Evolutionary conservation across 805 yeast species (phyloP).

Genomic region (Jamesozyma gamospora): DNA sequence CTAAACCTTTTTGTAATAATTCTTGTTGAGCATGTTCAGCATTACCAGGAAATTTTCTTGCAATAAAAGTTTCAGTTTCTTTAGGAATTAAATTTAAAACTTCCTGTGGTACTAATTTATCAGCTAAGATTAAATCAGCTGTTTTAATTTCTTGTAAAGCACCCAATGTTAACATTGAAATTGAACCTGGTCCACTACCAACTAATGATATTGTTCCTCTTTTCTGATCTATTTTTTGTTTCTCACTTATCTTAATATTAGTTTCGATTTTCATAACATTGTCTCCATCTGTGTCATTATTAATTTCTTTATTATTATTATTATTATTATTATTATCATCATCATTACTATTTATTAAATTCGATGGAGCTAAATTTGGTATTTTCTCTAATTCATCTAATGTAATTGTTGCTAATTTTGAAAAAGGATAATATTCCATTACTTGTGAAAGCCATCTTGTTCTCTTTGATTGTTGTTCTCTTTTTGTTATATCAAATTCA

Average conservation of each 20-base stretch:
- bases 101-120: slow-evolving; percentile 83
- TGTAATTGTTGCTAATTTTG: slow-evolving; percentile 48
- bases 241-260: background rate
- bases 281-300: background rate
- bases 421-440: slow-evolving; percentile 81
- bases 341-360: background rate
- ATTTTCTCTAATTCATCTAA: slow-evolving; percentile 30
- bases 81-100: slow-evolving; percentile 76
- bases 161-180: slow-evolving; percentile 71
- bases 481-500: slow-evolving; percentile 46
- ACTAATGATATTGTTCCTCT: slow-evolving; percentile 75
- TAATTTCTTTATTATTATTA: background rate
- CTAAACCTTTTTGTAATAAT: slow-evolving; percentile 60
- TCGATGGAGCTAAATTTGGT: slow-evolving; percentile 1
- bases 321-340: background rate
- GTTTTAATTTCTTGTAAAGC: slow-evolving; percentile 70
- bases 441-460: slow-evolving; percentile 82
- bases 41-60: slow-evolving; percentile 92
- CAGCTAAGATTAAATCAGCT: slow-evolving; percentile 82
- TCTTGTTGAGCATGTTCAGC: slow-evolving; percentile 91
- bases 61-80: slow-evolving; percentile 68
- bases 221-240: slow-evolving; percentile 8
- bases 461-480: slow-evolving; percentile 46
- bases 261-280: background rate
- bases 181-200: slow-evolving; percentile 91